Percentiles rank a stretch among this genome's conserved stretches.
phyloP scores from a whole-genome alignment of 73 alveolate species.

The Urostyla sp. region DNA sequence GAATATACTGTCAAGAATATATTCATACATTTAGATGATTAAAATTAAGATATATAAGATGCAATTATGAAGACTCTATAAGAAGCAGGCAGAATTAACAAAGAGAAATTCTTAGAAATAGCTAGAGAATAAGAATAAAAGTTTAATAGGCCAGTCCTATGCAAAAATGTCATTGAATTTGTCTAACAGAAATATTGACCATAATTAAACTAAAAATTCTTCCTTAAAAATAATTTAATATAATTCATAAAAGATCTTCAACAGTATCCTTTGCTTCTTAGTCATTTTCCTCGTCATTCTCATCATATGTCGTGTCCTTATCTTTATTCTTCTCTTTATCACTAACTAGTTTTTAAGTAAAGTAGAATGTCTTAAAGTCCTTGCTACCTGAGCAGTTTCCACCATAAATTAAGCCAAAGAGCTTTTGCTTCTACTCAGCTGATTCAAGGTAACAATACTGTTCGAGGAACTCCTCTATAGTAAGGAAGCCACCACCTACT shows the following conservation, averaged over 20 bases:
- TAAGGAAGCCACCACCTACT: slow-evolving; percentile 82
- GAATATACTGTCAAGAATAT: slow-evolving; percentile 93
- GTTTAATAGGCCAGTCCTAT: slow-evolving; percentile 46
- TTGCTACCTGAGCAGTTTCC: slow-evolving; percentile 50
- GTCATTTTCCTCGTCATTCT: background rate
- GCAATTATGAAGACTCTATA: slow-evolving; percentile 84
- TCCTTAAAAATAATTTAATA: background rate
- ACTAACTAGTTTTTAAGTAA: slow-evolving; percentile 25
- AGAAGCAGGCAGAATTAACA: slow-evolving; percentile 86
- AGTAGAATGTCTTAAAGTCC: slow-evolving; percentile 56
- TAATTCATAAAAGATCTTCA: background rate
- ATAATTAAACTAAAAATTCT: background rate
- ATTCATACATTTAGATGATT: slow-evolving; percentile 96
- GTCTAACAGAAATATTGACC: slow-evolving; percentile 18
- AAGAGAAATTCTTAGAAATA: slow-evolving; percentile 75
- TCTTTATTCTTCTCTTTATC: background rate
- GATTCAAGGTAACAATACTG: slow-evolving; percentile 33
- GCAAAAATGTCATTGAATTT: slow-evolving; percentile 38
- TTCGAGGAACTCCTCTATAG: slow-evolving; percentile 73
- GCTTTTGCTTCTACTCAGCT: slow-evolving; percentile 14
- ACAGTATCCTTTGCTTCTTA: background rate
- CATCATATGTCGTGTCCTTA: background rate
- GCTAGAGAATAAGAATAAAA: slow-evolving; percentile 52
- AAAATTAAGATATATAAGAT: slow-evolving; percentile 88
- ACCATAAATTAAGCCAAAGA: slow-evolving; percentile 41